Evolutionary conservation across 2,329 filamentous ascomycete genomes (phyloP).

Genomic region (Diaporthe sp.): DNA sequence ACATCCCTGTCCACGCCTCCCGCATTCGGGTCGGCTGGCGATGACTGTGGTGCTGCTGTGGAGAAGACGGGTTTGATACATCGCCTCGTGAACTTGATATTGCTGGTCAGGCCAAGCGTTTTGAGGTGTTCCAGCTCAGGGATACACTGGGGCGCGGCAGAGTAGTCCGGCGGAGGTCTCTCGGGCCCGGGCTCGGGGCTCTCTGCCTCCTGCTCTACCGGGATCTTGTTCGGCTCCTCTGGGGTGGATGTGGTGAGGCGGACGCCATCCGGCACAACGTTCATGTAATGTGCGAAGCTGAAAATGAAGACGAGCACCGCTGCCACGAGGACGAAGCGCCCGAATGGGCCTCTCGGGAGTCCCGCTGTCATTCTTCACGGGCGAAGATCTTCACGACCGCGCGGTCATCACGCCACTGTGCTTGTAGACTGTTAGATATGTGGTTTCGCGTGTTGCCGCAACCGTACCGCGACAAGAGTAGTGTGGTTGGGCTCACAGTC

Average conservation of each 20-base stretch:
- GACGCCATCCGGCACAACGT: not conserved
- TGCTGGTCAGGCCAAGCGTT: slow-evolving; percentile 19
- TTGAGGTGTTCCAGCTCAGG: slow-evolving; percentile 19
- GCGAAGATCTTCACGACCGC: not conserved
- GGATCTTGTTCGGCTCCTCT: not conserved
- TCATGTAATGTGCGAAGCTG: slow-evolving; percentile 12
- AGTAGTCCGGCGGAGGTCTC: not conserved
- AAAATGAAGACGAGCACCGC: not conserved
- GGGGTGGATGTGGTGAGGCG: not conserved
- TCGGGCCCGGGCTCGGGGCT: not conserved
- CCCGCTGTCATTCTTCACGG: slow-evolving; percentile 14
- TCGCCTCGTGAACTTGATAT: slow-evolving; percentile 32
- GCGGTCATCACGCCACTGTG: not conserved
- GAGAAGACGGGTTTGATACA: slow-evolving; percentile 33
- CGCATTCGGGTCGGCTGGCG: slow-evolving; percentile 12
- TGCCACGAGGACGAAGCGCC: slow-evolving; percentile 13
- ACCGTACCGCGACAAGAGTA: not conserved
- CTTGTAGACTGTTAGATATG: not conserved
- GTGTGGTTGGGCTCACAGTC: not conserved
- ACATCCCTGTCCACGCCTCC: slow-evolving; percentile 1
- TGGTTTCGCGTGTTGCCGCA: not conserved
- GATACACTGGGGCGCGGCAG: not conserved
- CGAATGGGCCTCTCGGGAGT: slow-evolving; percentile 16
- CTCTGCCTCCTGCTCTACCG: not conserved
- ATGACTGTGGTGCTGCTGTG: not conserved